Conservation (phyloP, 768 basidiomycete genomes). For the Sporobolomyces phaffii region DNA sequence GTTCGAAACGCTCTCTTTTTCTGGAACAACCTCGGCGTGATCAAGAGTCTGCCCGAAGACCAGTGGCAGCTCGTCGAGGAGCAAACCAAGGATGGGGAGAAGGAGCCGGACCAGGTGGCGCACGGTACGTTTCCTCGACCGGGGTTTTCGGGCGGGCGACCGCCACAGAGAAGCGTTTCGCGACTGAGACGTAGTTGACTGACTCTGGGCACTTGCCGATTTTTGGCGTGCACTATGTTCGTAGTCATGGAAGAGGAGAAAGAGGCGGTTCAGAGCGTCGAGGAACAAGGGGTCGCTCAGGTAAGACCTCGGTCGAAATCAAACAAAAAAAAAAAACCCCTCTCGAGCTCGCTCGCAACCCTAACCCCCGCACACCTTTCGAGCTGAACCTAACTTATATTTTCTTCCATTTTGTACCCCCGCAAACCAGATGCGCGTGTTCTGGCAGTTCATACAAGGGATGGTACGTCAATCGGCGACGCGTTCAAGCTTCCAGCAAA, state of each 20-base stretch:
- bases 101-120: slow-evolving; percentile 39
- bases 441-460: slow-evolving; percentile 82
- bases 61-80: slow-evolving; percentile 63
- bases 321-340: too few relatives aligned
- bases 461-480: slow-evolving; percentile 38
- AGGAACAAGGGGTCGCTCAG: slow-evolving; percentile 24
- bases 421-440: slow-evolving; percentile 66
- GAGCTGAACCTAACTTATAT: too few relatives aligned
- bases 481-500: too few relatives aligned
- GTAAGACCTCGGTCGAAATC: not conserved
- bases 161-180: too few relatives aligned
- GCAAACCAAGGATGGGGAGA: slow-evolving; percentile 48
- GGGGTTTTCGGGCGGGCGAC: too few relatives aligned
- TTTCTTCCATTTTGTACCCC: slow-evolving; percentile 57
- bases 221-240: not conserved
- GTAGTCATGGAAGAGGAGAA: slow-evolving; percentile 35
- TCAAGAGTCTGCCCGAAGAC: slow-evolving; percentile 56
- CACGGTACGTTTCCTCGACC: slow-evolving; percentile 25
- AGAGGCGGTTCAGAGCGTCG: slow-evolving; percentile 42
- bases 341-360: too few relatives aligned
- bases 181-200: too few relatives aligned
- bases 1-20: slow-evolving; percentile 69
- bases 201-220: too few relatives aligned
- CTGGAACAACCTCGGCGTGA: slow-evolving; percentile 75
- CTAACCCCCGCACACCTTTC: too few relatives aligned